Evolutionary conservation across 2,329 filamentous ascomycete species (phyloP), one percentile per base, ranked within the genome.

Genomic region (Scytalidium lignicola): DNA sequence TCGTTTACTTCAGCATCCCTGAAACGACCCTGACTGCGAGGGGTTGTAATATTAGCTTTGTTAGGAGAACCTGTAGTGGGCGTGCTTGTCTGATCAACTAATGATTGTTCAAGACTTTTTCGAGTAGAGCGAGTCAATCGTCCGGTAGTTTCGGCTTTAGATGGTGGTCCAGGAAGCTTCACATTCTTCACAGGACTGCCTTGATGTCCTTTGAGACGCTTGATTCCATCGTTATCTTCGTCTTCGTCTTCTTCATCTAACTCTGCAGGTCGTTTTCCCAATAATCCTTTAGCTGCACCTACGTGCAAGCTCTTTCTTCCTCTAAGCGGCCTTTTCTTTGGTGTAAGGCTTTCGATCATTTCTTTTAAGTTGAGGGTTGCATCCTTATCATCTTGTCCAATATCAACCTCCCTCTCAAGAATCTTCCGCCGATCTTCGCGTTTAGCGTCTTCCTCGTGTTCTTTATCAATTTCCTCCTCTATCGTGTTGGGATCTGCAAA

Each of bases 151-250:
- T 88, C 83, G 41, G 79, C 79, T 58, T 82, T 85, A 3, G 82
- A 79, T 7, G 83, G 83, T 13, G 85, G 86, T 44, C 83, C 82
- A 56, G 83, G 82, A 46, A 91, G 73, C 58, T 75, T 80, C 46
- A 90, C 73, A 43, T 81, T 87, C 69, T 91, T 91, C 53, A 91
- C 86, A 1, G 87, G 87, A 59, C 87, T 91, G 46, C 79, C 78
- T 65, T 88, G 80, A 51, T 80, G 82, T n/a, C 78, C 79, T 63
- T 83, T 88, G 43, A 90, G 74, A 55, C 86, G 75, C 67, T 90
- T 90, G 48, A 84, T 69, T 13, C 81, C 78, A 53, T 80, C 79
- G 23, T 71, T 70, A 39, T 83, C 79, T 46, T 80, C 74, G 3
- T 82, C 79, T 1, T 83, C 82, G 9, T 82, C 79, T 3, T 80